Conservation (phyloP, 2,329 filamentous ascomycete genomes). For the Davidsoniella australis region DNA sequence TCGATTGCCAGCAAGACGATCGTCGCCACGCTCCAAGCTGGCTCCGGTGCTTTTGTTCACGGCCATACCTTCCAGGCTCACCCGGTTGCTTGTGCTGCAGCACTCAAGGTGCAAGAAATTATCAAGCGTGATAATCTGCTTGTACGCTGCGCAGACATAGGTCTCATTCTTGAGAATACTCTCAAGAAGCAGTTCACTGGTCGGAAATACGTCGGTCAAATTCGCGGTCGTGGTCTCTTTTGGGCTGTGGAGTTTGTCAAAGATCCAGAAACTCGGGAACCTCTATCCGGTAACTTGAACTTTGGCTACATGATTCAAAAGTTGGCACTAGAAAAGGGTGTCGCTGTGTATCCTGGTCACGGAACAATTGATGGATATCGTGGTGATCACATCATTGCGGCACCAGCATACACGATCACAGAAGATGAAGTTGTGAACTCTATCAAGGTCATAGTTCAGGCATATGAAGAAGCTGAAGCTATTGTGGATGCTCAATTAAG, state of each 20-base stretch:
- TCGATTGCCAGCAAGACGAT: constrained; percentile 35
- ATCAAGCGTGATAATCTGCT: constrained; percentile 21
- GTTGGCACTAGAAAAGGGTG: constrained; percentile 17
- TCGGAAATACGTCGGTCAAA: constrained; percentile 23
- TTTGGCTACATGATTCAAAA: constrained; percentile 19
- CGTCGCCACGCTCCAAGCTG: constrained; percentile 29
- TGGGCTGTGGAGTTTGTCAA: constrained; percentile 30
- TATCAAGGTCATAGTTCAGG: not conserved
- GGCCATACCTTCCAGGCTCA: constrained; percentile 37
- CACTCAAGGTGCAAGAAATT: constrained; percentile 23
- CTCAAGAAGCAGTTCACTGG: constrained; percentile 17
- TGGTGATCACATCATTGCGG: constrained; percentile 54
- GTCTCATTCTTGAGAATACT: constrained; percentile 17
- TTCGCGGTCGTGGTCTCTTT: constrained; percentile 27
- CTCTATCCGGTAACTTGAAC: constrained; percentile 18
- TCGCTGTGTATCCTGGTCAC: constrained; percentile 39
- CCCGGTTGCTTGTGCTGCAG: constrained; percentile 23
- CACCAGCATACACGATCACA: constrained; percentile 50
- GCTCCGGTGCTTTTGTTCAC: constrained; percentile 32
- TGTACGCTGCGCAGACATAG: constrained; percentile 19
- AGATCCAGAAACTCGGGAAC: constrained; percentile 20
- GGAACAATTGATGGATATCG: constrained; percentile 41
- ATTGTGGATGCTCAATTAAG: constrained; percentile 4
- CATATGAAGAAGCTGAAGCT: too few relatives aligned
- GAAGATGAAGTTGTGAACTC: constrained; percentile 31